Evolutionary conservation across 2,329 filamentous ascomycete species (phyloP).

Genomic region (Fusarium haematococcum): DNA sequence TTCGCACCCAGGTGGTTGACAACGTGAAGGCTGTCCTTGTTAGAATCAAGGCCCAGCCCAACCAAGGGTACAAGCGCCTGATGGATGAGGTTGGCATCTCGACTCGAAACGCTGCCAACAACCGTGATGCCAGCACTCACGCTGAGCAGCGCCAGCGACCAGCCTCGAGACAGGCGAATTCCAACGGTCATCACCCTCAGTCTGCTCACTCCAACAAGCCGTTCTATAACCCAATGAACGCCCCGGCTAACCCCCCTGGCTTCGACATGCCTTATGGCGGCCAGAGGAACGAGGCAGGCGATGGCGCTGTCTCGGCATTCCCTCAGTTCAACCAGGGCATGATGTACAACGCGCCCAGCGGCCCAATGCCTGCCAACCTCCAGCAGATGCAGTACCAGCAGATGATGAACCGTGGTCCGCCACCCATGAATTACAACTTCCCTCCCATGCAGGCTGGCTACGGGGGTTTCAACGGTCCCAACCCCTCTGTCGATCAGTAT

Average conservation of each 20-base stretch:
- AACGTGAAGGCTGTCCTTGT: constrained; percentile 91
- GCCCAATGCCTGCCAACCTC: constrained; percentile 60
- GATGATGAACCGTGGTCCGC: constrained; percentile 65
- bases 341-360: constrained; percentile 62
- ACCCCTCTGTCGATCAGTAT: constrained; percentile 66
- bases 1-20: constrained; percentile 88
- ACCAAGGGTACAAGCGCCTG: constrained; percentile 95
- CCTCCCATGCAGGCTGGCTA: constrained; percentile 67
- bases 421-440: constrained; percentile 69
- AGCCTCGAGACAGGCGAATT: constrained; percentile 65
- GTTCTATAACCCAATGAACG: constrained; percentile 65
- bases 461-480: constrained; percentile 62
- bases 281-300: constrained; percentile 65
- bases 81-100: constrained; percentile 99
- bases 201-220: constrained; percentile 58
- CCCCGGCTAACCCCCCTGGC: constrained; percentile 52
- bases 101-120: constrained; percentile 63
- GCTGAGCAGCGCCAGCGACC: constrained; percentile 67
- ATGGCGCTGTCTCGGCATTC: constrained; percentile 63
- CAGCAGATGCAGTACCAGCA: constrained; percentile 72
- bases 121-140: constrained; percentile 58
- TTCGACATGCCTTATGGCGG: constrained; percentile 66
- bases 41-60: constrained; percentile 91
- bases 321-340: constrained; percentile 62
- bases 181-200: constrained; percentile 57